Conservation (phyloP, 148 eudicot genomes). For the Bassia scoparia region DNA sequence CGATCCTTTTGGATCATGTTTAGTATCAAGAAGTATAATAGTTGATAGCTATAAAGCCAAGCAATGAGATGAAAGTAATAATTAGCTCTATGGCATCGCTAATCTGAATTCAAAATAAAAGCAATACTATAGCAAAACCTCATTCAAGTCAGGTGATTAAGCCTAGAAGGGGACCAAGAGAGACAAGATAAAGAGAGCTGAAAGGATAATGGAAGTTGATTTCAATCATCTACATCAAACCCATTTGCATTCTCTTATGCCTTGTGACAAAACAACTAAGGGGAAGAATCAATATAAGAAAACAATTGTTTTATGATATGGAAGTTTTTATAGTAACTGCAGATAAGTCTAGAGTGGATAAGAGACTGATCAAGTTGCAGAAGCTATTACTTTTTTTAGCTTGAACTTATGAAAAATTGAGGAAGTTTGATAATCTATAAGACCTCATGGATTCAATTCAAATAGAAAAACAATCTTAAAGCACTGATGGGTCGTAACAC, state of each 20-base stretch:
- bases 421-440: conserved; percentile 7
- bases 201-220: conserved; percentile 17
- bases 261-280: conserved; percentile 2
- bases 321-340: neutral
- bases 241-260: conserved; percentile 13
- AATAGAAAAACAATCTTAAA: too few species aligned
- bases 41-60: conserved; percentile 21
- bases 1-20: conserved; percentile 25
- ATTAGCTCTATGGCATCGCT: conserved; percentile 24
- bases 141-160: conserved; percentile 1
- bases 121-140: neutral
- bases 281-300: conserved; percentile 10
- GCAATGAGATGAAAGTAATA: conserved; percentile 24
- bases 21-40: conserved; percentile 30
- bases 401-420: neutral
- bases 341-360: conserved; percentile 2
- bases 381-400: conserved; percentile 7
- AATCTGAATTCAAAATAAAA: conserved; percentile 17
- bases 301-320: conserved; percentile 7
- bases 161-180: conserved; percentile 5
- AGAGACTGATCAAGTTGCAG: neutral
- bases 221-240: conserved; percentile 26
- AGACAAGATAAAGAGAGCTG: conserved; percentile 2
- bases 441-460: neutral
- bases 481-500: too few species aligned